These are phyloP conservation scores for Nelumbo lutea DNA, from an alignment of 164 flowering plant species.

Conservation along the genomic window DNA sequence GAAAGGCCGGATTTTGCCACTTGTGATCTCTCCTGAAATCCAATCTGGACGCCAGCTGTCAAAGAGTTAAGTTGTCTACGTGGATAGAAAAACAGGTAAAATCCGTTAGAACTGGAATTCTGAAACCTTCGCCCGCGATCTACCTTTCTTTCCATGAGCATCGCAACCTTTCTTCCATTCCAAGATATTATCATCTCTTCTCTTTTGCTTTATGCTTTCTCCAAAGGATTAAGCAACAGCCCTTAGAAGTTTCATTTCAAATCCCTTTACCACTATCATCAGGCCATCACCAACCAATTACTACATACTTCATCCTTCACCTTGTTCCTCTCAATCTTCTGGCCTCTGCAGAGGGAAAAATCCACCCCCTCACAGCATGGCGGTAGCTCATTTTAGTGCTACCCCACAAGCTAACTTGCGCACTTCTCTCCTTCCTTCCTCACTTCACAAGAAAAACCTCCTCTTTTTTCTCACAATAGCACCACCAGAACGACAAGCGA, in stretches of 20 bases:
- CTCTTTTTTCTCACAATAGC: background rate
- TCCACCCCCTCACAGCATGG: background rate
- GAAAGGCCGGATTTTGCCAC: no score
- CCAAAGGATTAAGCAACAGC: no score
- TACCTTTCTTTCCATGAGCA: background rate
- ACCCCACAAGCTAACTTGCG: slow-evolving; percentile 14
- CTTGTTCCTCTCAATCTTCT: no score
- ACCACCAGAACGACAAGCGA: background rate
- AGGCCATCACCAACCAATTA: no score
- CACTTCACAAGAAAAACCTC: slow-evolving; percentile 1
- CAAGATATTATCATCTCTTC: no score
- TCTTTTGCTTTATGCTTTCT: no score
- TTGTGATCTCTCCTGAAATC: no score
- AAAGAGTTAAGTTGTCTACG: no score
- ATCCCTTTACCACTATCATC: no score
- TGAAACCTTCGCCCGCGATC: background rate
- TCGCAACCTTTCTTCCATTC: background rate
- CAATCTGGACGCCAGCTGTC: no score
- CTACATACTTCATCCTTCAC: background rate
- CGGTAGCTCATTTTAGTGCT: slow-evolving; percentile 7
- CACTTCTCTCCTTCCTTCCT: slow-evolving; percentile 11
- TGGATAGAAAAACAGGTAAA: background rate
- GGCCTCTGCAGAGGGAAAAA: no score
- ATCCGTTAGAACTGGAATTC: background rate
- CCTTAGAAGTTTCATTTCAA: no score